Conservation (phyloP, 179 eudicot species). For the Beta macrorhiza region DNA sequence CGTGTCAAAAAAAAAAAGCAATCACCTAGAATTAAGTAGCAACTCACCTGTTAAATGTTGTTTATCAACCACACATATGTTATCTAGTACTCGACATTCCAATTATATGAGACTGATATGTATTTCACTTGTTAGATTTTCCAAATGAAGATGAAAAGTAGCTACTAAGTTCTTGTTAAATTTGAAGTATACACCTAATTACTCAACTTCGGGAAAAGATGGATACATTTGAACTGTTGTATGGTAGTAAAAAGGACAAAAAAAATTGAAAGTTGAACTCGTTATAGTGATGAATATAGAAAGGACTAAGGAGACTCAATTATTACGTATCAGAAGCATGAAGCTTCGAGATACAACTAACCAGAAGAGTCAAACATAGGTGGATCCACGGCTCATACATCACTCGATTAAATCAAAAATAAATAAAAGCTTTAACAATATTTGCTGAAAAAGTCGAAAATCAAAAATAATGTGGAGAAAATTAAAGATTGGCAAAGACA, state of each 20-base stretch:
- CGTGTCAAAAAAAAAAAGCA: too few relatives aligned
- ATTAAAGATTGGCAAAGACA: not conserved
- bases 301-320: not conserved
- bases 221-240: not conserved
- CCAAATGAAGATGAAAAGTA: too few relatives aligned
- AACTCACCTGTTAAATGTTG: too few relatives aligned
- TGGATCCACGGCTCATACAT: slow-evolving; percentile 4
- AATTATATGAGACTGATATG: too few relatives aligned
- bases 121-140: too few relatives aligned
- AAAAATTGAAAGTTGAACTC: not conserved
- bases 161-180: too few relatives aligned
- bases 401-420: not conserved
- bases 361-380: not conserved
- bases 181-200: too few relatives aligned
- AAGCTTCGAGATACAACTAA: not conserved
- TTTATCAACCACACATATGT: too few relatives aligned
- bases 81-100: too few relatives aligned
- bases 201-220: not conserved
- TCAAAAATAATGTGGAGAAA: not conserved
- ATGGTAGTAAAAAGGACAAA: not conserved
- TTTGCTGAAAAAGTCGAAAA: not conserved
- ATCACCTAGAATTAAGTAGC: too few relatives aligned
- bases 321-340: not conserved
- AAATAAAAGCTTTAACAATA: not conserved
- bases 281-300: not conserved